Conservation (phyloP, 345 rosid genomes). For the Microcos paniculata region DNA sequence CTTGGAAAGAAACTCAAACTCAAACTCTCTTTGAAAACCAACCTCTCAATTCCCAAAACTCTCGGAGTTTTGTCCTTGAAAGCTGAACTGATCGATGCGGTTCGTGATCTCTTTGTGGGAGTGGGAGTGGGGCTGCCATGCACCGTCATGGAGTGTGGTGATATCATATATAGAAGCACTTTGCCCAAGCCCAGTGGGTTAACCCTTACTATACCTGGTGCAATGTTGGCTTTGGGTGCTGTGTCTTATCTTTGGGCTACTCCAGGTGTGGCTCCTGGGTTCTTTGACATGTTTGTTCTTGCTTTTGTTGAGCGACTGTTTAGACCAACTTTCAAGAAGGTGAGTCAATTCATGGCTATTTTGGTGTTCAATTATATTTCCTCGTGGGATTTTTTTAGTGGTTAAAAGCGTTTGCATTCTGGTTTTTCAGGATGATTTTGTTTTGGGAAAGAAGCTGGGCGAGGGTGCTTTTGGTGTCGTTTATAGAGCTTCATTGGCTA, state of each 20-base stretch:
- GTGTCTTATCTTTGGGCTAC: slow-evolving; percentile 97
- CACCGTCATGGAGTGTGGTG: slow-evolving; percentile 98
- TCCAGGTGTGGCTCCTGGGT: slow-evolving; percentile 99
- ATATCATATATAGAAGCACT: slow-evolving; percentile 89
- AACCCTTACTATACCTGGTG: slow-evolving; percentile 81
- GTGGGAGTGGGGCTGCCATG: slow-evolving; percentile 98
- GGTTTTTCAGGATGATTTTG: slow-evolving; percentile 77
- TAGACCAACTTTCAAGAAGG: slow-evolving; percentile 78
- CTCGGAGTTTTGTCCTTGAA: slow-evolving; percentile 36
- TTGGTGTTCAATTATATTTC: neutral
- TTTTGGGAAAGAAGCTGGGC: slow-evolving; percentile 92
- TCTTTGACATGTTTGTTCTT: slow-evolving; percentile 93
- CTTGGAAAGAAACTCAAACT: slow-evolving; percentile 59
- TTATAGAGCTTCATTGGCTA: slow-evolving; percentile 60
- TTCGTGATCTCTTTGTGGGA: slow-evolving; percentile 72
- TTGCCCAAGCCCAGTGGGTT: slow-evolving; percentile 78
- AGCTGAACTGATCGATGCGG: slow-evolving; percentile 56
- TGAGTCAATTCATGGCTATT: slow-evolving; percentile 12
- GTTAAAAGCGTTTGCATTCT: slow-evolving; percentile 22
- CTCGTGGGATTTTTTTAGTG: neutral
- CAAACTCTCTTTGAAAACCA: slow-evolving; percentile 30
- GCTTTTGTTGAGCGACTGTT: slow-evolving; percentile 88
- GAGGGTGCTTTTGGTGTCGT: slow-evolving; percentile 98
- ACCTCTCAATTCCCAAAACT: slow-evolving; percentile 27
- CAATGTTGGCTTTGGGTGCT: slow-evolving; percentile 68